Base-by-base conservation (phyloP, 352 stramenopile species). In the Globisporangium abappressorium region DNA sequence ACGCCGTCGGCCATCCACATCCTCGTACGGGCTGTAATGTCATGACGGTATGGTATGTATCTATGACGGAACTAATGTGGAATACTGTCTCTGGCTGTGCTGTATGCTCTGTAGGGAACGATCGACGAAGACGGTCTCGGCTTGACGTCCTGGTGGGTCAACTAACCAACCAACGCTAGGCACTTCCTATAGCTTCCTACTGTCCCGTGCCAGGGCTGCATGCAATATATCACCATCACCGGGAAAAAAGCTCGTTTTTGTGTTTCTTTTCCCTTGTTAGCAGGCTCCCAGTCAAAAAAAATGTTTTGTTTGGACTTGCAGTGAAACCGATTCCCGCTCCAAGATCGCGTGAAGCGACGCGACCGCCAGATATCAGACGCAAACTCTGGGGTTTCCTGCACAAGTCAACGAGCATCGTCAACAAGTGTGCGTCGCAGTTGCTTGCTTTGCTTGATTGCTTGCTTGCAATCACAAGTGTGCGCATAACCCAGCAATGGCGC, bases 101-200 rank as follows among this genome's bases (percentile, higher is more conserved):
- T 59, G 22, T 38, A n/a, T 62, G 57, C 5, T 41, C 5, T 18
- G 2, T 55, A 95, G 87, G 87, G 87, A 60, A 94, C 87, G n/a
- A 95, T 95, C 55, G 87, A 95, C 68, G 87, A 95, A 75, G 87
- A 95, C 62, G 87, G 87, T 15, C 69, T 95, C 24, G 87, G 87
- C 1, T 74, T 95, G 24, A 91, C 87, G 20, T 95, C 87, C 70
- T 95, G 87, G 87, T 95, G 87, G 87, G 78, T 77, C 69, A 77
- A 80, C 49, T 75, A 55, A 56, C 26, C 22, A 9, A 28, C 49
- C 5, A 36, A 15, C 18, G 43, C 18, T 51, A 51, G 43, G 71
- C 74, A 65, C 46, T 24, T 56, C 11, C n/a, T 69, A 68, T 60
- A 54, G 60, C 26, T 68, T 36, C 20, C 14, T n/a, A 58, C 54